phyloP scores from a whole-genome alignment of 2,329 filamentous ascomycete species.

The Venturia effusa region DNA sequence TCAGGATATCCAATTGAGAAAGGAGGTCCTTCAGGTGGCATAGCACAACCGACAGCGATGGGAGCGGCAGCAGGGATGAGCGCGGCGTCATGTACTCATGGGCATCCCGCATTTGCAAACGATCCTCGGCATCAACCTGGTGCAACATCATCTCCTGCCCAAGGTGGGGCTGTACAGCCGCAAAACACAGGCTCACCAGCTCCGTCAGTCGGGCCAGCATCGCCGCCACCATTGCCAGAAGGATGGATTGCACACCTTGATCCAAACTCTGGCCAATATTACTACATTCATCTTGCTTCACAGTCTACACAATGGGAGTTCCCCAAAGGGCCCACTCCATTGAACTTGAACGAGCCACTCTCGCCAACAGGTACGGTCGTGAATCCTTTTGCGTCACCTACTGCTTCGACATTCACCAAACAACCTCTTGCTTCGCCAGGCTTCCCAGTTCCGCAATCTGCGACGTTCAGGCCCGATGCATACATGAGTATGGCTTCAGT shows the following conservation, averaged over 20 bases:
- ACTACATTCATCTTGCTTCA: slow-evolving; percentile 92
- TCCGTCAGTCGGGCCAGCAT: slow-evolving; percentile 54
- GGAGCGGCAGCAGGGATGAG: slow-evolving; percentile 16
- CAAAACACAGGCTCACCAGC: slow-evolving; percentile 19
- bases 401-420: slow-evolving; percentile 43
- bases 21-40: slow-evolving; percentile 26
- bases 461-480: slow-evolving; percentile 66
- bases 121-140: slow-evolving; percentile 46
- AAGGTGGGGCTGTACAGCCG: slow-evolving; percentile 15
- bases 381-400: slow-evolving; percentile 34
- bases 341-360: slow-evolving; percentile 74
- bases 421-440: slow-evolving; percentile 64
- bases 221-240: slow-evolving; percentile 86
- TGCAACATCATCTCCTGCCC: slow-evolving; percentile 22
- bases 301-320: slow-evolving; percentile 99
- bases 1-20: slow-evolving; percentile 69
- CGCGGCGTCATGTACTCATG: slow-evolving; percentile 35
- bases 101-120: slow-evolving; percentile 86
- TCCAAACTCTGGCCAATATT: slow-evolving; percentile 92
- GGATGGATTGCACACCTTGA: slow-evolving; percentile 98
- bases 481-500: slow-evolving; percentile 71
- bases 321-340: slow-evolving; percentile 84
- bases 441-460: slow-evolving; percentile 64
- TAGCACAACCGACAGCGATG: slow-evolving; percentile 16
- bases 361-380: slow-evolving; percentile 58